These are phyloP conservation scores for Boletus eberwhitei DNA, from an alignment of 768 basidiomycete genomes.

Conservation along the genomic window DNA sequence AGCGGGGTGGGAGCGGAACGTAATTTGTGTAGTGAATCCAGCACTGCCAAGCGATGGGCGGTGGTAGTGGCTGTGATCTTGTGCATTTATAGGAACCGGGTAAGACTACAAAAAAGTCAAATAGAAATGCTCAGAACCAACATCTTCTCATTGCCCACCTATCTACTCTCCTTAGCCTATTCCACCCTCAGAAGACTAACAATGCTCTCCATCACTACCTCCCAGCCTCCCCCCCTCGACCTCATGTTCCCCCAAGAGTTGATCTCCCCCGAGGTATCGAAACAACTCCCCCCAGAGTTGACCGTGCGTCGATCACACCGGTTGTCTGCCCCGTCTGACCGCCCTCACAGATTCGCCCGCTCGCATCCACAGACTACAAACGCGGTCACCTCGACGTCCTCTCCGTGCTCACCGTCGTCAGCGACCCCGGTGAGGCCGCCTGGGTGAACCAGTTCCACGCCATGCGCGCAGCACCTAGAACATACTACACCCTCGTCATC, in stretches of 20 bases:
- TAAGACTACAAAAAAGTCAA: not conserved
- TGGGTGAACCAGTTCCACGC: constrained; percentile 71
- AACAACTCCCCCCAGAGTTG: constrained; percentile 52
- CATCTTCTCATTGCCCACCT: not conserved
- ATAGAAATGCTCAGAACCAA: not conserved
- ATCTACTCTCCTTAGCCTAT: constrained; percentile 1
- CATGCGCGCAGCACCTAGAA: constrained; percentile 50
- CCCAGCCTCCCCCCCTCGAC: constrained; percentile 64
- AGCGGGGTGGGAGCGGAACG: not conserved
- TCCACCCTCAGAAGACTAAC: not conserved
- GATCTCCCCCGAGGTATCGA: constrained; percentile 63
- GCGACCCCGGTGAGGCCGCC: constrained; percentile 60
- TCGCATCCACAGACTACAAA: constrained; percentile 78
- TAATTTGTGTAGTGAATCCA: not conserved
- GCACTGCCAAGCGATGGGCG: not conserved
- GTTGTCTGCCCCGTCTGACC: not conserved
- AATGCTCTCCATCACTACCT: constrained; percentile 33
- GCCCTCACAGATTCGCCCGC: constrained; percentile 74
- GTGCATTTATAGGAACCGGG: not conserved
- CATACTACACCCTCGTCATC: constrained; percentile 87
- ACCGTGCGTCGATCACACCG: constrained; percentile 3
- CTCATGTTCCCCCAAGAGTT: constrained; percentile 72
- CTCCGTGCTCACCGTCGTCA: constrained; percentile 62
- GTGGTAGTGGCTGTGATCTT: constrained; percentile 15
- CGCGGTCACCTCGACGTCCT: constrained; percentile 86